Evolutionary conservation across 2,329 filamentous ascomycete species (phyloP), one percentile per base, ranked within the genome.

Genomic region (Lachnellula cervina): DNA sequence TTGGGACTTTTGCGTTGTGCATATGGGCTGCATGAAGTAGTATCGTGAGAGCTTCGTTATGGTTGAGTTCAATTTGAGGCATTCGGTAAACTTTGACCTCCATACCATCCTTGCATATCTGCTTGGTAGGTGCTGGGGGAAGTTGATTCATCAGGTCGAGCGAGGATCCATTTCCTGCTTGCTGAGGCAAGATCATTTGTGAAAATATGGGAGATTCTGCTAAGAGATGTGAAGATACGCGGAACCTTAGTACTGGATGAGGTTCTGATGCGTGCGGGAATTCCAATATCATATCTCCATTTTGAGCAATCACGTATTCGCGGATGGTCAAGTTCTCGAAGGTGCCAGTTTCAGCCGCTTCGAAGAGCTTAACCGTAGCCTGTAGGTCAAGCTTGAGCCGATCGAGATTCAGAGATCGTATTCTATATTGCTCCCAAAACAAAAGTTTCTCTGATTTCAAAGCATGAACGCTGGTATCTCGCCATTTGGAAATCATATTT

Each of bases 181-280:
- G 49, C 48, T 61, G 56, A 32, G 59, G 53, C 21, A 61, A 63
- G 17, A 82, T 78, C 66, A 80, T 77, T 42, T 74, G 70, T 0
- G 74, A 73, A 58, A 82, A 82, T 4, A 81, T 72, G 6, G 78
- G 76, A 13, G 80, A 75, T 65, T 80, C 76, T 3, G 76, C 72
- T 14, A 81, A 66, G 65, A 78, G 72, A 59, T 76, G 71, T 1
- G 78, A 80, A 0, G 77, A 79, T 5, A 82, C 78, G 5, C 77
- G 72, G 52, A 81, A 82, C 5, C 77, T 72, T 11, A 78, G 61
- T 1, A 75, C 72, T 0, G 77, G 76, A 48, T 66, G 54, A 11
- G 56, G 58, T 40, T 74, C 72, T 7, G 67, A 66, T 1, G 63
- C 62, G 57, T 80, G 79, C 52, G 74, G 71, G 58, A 81, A 82